phyloP scores from a whole-genome alignment of 352 stramenopile genomes.

The Globisporangium camurandrum region DNA sequence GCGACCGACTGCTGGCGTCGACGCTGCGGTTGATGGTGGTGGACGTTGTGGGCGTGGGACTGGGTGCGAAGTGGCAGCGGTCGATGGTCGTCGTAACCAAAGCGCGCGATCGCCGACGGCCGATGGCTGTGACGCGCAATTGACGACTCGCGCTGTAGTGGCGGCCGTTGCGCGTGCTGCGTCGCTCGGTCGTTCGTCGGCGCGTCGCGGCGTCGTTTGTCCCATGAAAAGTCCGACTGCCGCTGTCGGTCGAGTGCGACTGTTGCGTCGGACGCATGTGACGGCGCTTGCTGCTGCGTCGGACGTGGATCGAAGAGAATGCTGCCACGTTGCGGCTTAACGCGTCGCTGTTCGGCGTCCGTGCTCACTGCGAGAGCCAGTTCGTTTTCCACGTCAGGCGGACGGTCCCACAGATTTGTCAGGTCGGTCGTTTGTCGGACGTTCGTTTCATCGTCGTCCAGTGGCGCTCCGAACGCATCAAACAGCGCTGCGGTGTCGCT shows the following conservation, averaged over 20 bases:
- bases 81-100: not conserved
- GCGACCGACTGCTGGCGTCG: slow-evolving; percentile 28
- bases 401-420: too few relatives aligned
- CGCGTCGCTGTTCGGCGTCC: not conserved
- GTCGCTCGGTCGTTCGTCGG: not conserved
- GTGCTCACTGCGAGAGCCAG: slow-evolving; percentile 3
- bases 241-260: slow-evolving; percentile 9
- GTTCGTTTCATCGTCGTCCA: too few relatives aligned
- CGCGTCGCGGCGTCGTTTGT: not conserved
- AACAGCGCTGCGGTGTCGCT: slow-evolving; percentile 5
- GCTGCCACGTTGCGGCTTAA: slow-evolving; percentile 19
- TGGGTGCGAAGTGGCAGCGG: not conserved
- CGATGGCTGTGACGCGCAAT: too few relatives aligned
- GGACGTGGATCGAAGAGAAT: slow-evolving; percentile 21
- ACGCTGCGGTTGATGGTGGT: slow-evolving; percentile 23
- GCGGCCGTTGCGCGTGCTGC: not conserved
- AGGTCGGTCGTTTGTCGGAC: too few relatives aligned
- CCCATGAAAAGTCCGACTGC: slow-evolving; percentile 7
- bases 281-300: slow-evolving; percentile 9
- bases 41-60: slow-evolving; percentile 7
- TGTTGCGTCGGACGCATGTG: slow-evolving; percentile 9
- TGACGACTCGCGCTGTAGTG: not conserved
- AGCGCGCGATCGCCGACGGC: not conserved
- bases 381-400: too few relatives aligned
- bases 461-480: too few relatives aligned